Evolutionary conservation across 2,329 filamentous ascomycete genomes (phyloP).

Genomic region (Aspergillus brunneoviolaceus): DNA sequence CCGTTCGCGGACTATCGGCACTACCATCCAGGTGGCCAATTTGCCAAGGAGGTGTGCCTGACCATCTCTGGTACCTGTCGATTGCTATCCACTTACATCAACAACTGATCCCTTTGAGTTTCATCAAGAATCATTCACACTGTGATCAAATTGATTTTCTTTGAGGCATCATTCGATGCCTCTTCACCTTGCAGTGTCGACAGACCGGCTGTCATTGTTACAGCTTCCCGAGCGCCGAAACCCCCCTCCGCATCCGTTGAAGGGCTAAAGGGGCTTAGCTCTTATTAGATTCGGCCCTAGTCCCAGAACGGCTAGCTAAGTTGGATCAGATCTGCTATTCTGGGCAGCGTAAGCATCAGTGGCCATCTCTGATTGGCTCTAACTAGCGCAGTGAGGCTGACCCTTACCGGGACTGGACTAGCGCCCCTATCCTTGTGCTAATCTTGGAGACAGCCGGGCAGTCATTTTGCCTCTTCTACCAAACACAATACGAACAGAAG

Average conservation of each 20-base stretch:
- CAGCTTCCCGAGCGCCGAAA: background rate
- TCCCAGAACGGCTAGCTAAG: background rate
- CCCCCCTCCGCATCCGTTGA: constrained; percentile 1
- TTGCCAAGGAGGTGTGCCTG: background rate
- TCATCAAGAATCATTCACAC: background rate
- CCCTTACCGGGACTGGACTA: background rate
- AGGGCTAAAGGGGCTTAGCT: constrained; percentile 3
- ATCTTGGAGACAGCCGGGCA: background rate
- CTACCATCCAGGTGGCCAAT: background rate
- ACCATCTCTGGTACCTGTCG: background rate
- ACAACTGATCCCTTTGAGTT: background rate
- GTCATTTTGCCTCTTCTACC: background rate
- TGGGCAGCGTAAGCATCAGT: background rate
- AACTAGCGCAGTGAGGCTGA: background rate
- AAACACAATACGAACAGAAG: background rate
- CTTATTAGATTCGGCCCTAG: background rate
- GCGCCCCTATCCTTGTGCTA: background rate
- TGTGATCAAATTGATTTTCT: too few relatives aligned
- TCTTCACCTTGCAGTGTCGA: background rate
- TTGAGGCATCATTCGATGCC: too few relatives aligned
- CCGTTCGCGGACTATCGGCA: constrained; percentile 3
- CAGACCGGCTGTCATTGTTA: background rate
- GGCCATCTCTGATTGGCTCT: background rate
- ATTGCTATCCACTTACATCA: background rate
- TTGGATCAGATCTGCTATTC: constrained; percentile 7